Base-by-base conservation (phyloP, 2,329 filamentous ascomycete species). In the Aspergillus quadricinctus region DNA sequence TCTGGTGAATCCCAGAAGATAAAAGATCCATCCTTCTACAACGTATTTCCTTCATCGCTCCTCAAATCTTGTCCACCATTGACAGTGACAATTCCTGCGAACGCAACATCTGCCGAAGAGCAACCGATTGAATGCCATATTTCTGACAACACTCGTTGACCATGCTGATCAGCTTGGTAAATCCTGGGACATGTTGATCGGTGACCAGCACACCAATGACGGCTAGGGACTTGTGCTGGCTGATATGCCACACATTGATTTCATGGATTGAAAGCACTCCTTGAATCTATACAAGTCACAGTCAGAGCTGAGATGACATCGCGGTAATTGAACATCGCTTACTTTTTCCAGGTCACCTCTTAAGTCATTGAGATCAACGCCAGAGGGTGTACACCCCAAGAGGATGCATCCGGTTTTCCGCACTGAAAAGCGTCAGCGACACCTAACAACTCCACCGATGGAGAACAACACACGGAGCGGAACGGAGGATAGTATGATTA, bases 171-270 rank as follows among this genome's bases (percentile, higher is more conserved):
- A 82, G 81, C 51, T 78, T 76, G 73, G 83, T 80, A 67, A 90
- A 90, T 50, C 76, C 75, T 37, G 76, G 69, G 25, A 89, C 71
- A 8, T 80, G 79, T 52, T 80, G 76, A 58, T 84, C 81, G 1
- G 80, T 78, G 17, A 90, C 81, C 0, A 87, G 79, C 1, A 92
- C 75, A 66, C 90, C 88, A 1, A 85, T 88, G 0, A 86, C 86
- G 7, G 88, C 88, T 49, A 91, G 79, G 3, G 83, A 78, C 65
- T 89, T 90, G 52, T 79, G 79, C 72, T 92, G 87, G 66, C 88
- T 84, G 3, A 92, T 78, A 2, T 84, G 80, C 88, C 89, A 92
- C 59, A 90, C 82, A 62, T 90, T 88, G 17, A 92, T 77, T 63
- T 91, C 87, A 61, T 90, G 87, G 14, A 91, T 80, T 0, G 85